Percentiles rank a stretch among this genome's conserved stretches.
phyloP scores from a whole-genome alignment of 2,329 filamentous ascomycete species.

The Xylaria sp. region DNA sequence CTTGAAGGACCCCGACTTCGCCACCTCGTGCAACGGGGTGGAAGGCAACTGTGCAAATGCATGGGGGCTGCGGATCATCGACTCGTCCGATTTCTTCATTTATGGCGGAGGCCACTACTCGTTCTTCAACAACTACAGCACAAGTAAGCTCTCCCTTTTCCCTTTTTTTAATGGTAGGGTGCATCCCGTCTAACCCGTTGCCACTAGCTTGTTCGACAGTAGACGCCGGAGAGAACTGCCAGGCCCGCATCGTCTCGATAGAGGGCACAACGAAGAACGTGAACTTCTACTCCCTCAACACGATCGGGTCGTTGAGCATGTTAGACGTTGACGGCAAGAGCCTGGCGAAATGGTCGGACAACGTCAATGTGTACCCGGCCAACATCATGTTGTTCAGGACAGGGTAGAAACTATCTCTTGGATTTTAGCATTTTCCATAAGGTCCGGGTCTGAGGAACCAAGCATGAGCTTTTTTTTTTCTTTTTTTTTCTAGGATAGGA shows the following conservation, averaged over 20 bases:
- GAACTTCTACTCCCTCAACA: constrained; percentile 51
- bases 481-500: background rate
- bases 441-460: background rate
- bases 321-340: constrained; percentile 38
- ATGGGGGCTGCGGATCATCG: constrained; percentile 64
- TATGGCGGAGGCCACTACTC: constrained; percentile 65
- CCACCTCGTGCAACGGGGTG: constrained; percentile 42
- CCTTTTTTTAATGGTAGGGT: background rate
- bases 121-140: constrained; percentile 63
- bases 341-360: constrained; percentile 36
- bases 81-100: constrained; percentile 52
- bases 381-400: constrained; percentile 38
- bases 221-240: constrained; percentile 42
- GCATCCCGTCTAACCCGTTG: background rate
- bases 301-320: constrained; percentile 47
- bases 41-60: constrained; percentile 46
- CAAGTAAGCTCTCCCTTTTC: constrained; percentile 30
- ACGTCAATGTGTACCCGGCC: constrained; percentile 37
- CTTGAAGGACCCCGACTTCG: constrained; percentile 54
- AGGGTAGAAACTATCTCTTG: constrained; percentile 19
- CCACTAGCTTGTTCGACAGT: constrained; percentile 39
- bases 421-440: background rate
- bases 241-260: constrained; percentile 44
- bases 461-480: background rate
- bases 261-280: constrained; percentile 40